Evolutionary conservation across 495 filamentous ascomycete species (phyloP), one percentile per base, ranked within the genome.

Genomic region (Penicillium simplicissimum): DNA sequence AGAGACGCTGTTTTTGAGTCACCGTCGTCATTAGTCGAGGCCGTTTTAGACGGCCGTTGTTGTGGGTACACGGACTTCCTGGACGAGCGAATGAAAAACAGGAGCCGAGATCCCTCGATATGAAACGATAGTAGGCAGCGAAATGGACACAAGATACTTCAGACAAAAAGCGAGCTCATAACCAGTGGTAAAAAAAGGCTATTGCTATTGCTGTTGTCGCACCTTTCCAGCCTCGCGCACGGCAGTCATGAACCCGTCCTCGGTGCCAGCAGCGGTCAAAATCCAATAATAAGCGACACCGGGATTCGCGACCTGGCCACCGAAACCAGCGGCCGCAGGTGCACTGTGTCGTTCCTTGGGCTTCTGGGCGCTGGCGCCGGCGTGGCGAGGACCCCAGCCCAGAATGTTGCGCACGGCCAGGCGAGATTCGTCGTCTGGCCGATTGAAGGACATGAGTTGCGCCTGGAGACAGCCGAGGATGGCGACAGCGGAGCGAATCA

Each of bases 401-500:
- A 90, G 71, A 34, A 85, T 73, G 55, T 77, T 66, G 36, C 70
- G 71, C 31, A 79, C 70, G 0, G 72, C 58, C 7, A 69, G 47
- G 47, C 77, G 76, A 33, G 67, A 71, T 47, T 77, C 61, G 36
- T 78, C 71, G 34, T 78, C 76, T 10, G 85, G n/a, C 77, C 77
- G 76, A 17, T 63, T 71, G 59, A 77, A 79, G 4, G 86, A 84
- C 58, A 88, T 87, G 3, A 91, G 71, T 63, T 82, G 85, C 0
- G 81, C 68, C 66, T 92, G 88, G 25, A 91, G 71, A 51, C 76
- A 74, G 11, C 84, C 76, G 4, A 96, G 74, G 34, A 92, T 70
- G 3, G 88, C 95, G 6, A 97, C 86, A 0, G 85, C 90, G 0
- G 90, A 87, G 3, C 94, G 84, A 23, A 97, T 85, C 11, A 96